Base-by-base conservation (phyloP, 2,329 filamentous ascomycete species). In the Cladosporium sp. region DNA sequence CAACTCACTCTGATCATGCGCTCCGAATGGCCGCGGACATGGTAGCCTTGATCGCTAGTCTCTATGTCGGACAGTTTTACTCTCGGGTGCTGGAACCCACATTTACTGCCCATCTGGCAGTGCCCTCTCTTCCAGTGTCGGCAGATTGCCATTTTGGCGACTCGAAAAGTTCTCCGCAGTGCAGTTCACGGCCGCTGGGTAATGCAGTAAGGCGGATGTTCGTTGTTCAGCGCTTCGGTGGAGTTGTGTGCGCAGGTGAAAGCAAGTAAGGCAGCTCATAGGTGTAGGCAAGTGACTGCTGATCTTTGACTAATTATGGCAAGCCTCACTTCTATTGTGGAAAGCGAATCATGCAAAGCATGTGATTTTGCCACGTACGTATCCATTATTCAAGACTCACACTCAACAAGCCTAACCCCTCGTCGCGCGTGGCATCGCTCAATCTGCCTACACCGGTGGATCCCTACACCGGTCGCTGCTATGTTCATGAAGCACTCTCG, bases 61-160 rank as follows among this genome's bases (percentile, higher is more conserved):
- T n/a, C 28, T 30, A 12, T 24, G 12, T 30, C 11, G 30, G 52
- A 34, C 3, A 34, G 10, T 6, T 12, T n/a, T 21, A 34, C 52
- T 8, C 6, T 26, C 11, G 60, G 60, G 49, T 63, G 60, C 30
- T 63, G 32, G 34, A 63, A 63, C 15, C 60, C 49, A 34, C 60
- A 63, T 54, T 63, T 36, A 5, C 21, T 11, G 49, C 49, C 60
- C 18, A 41, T 49, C 49, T 54, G 15, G 49, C 60, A 63, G 30
- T 52, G 34, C 8, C 60, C 60, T 34, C 49, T 24, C 49, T 44
- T 63, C 60, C 60, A 63, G 60, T 63, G 60, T 21, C 60, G 60
- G 24, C 60, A 63, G 14, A 63, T 63, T 3, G 60, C 60, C 60
- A 63, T 63, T 18, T 4, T 47, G 8, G 41, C 41, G 41, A 44